These are phyloP conservation scores for Saitozyma sp. DNA, from an alignment of 768 basidiomycete genomes.

Conservation along the genomic window DNA sequence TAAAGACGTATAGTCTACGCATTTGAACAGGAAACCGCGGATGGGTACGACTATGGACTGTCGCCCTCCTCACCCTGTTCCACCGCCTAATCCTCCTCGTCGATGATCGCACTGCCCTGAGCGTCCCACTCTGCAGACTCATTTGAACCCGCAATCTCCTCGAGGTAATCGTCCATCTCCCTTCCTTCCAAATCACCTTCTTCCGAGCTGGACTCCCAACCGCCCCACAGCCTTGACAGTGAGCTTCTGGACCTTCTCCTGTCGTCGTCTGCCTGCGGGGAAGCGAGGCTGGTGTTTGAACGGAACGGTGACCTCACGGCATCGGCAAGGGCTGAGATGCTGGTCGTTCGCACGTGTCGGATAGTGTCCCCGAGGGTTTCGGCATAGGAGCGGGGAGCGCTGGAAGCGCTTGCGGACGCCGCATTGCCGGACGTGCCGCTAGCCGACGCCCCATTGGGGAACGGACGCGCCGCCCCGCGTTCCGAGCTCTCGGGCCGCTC, in stretches of 20 bases:
- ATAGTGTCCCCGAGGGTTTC: conserved; percentile 28
- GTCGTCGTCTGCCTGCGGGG: not conserved
- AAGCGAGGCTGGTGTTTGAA: conserved; percentile 8
- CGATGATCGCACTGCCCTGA: conserved; percentile 6
- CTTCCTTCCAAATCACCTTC: conserved; percentile 9
- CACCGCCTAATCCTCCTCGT: conserved; percentile 8
- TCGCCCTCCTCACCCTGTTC: conserved; percentile 5
- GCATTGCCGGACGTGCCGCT: too few relatives aligned
- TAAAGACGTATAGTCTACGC: too few relatives aligned
- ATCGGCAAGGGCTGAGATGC: conserved; percentile 12
- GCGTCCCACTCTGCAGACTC: conserved; percentile 12
- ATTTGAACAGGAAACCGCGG: too few relatives aligned
- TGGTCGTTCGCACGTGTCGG: conserved; percentile 32
- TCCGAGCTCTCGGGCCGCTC: too few relatives aligned
- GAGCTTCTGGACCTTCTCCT: not conserved
- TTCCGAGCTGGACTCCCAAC: conserved; percentile 15
- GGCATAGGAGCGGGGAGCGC: conserved; percentile 1
- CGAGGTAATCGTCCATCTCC: not conserved
- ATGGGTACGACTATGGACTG: not conserved
- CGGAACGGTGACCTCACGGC: conserved; percentile 29
- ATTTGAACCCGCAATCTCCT: not conserved
- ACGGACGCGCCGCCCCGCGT: too few relatives aligned
- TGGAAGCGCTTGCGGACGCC: too few relatives aligned
- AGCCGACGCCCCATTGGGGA: too few relatives aligned
- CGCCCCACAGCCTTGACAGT: conserved; percentile 24